Evolutionary conservation across 2,329 filamentous ascomycete species (phyloP).

Genomic region (Amylocarpus encephaloides): DNA sequence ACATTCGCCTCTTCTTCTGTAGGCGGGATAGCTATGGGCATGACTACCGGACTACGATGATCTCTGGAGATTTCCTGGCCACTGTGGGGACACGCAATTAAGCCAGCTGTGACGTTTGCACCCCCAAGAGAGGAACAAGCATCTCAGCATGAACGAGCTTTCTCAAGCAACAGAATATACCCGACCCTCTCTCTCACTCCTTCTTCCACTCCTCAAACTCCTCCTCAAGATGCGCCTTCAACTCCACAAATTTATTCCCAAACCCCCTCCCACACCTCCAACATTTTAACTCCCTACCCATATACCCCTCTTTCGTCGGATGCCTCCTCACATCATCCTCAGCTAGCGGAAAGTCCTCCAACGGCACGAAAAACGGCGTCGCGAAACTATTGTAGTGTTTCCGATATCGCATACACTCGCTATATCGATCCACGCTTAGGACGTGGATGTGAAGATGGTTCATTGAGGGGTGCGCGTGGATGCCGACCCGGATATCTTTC

Average conservation of each 20-base stretch:
- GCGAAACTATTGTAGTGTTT: conserved; percentile 93
- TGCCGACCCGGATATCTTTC: conserved; percentile 65
- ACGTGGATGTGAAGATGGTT: conserved; percentile 87
- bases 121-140: too few relatives aligned
- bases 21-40: not conserved
- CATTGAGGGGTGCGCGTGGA: conserved; percentile 90
- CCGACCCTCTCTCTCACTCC: too few relatives aligned
- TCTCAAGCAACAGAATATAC: too few relatives aligned
- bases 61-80: too few relatives aligned
- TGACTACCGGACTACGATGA: too few relatives aligned
- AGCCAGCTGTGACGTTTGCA: too few relatives aligned
- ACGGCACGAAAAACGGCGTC: conserved; percentile 72
- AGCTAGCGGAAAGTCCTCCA: conserved; percentile 74
- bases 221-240: conserved; percentile 68
- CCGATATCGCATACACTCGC: conserved; percentile 63
- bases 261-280: conserved; percentile 79
- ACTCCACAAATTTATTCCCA: conserved; percentile 61
- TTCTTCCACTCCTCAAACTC: conserved; percentile 74
- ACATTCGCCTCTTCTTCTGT: not conserved
- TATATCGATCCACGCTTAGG: conserved; percentile 72
- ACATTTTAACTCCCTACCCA: conserved; percentile 63
- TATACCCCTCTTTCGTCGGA: conserved; percentile 50
- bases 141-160: too few relatives aligned
- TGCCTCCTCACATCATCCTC: conserved; percentile 57
- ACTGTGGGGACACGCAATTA: too few relatives aligned